Base-by-base conservation (phyloP, 176 grass and related monocot genomes). In the Oryza coarctata region DNA sequence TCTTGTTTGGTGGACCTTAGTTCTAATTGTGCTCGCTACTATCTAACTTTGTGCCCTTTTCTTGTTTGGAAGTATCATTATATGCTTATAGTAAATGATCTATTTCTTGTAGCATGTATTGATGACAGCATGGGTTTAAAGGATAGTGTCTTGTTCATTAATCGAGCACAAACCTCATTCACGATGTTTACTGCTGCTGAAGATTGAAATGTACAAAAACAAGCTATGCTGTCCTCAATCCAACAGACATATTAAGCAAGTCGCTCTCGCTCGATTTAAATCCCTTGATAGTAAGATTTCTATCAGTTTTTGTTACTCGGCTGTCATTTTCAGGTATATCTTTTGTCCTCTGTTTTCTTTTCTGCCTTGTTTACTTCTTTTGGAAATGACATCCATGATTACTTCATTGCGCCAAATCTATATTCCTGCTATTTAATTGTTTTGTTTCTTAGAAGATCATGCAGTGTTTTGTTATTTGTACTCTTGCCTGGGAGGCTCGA, bases 141-240 rank as follows among this genome's bases (percentile, higher is more conserved):
- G 61, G 11, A 62, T 49, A 69, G 9, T 34, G 20, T 15, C 38
- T 84, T 50, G 30, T 80, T 52, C 41, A 82, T 30, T 31, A 65
- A 20, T 88, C 57, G 5, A 55, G 25, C 86, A 77, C 41, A 60
- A 73, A 18, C 62, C 69, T 30, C 27, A 45, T 69, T 84, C 69
- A 70, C 70, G 71, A 63, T 64, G 62, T 39, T 38, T 85, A 64
- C 12, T 50, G 36, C 15, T 30, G 15, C 33, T 33, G 29, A 75
- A 83, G 82, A 57, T 49, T 65, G 77, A 32, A 84, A 76, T 76
- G 64, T n/a, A 27, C 40, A 71, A 39, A 75, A 71, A 63, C 55
- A 13, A 7, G 15, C 45, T 81, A 8, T 33, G 27, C 15, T 34
- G 43, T 49, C 33, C 9, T 11, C 55, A 71, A 83, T 73, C 28